Conservation (phyloP, 2,329 filamentous ascomycete genomes). For the Ceratocystis harringtonii region DNA sequence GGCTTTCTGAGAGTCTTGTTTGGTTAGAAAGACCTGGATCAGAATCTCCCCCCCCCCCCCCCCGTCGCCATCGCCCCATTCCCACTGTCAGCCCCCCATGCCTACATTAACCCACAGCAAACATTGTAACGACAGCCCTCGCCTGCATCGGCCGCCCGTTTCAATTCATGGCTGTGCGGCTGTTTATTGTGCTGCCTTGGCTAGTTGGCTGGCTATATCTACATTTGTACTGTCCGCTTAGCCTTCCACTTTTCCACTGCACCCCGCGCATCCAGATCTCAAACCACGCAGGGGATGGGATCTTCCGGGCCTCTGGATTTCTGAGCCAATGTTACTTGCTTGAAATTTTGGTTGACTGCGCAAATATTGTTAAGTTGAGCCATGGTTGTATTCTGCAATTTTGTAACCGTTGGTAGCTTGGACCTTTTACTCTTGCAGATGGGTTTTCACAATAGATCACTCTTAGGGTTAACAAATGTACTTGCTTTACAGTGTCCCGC, state of each 20-base stretch:
- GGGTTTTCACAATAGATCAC: not conserved
- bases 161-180: not conserved
- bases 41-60: not conserved
- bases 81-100: not conserved
- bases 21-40: not conserved
- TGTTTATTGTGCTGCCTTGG: not conserved
- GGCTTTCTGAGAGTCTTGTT: not conserved
- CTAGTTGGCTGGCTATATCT: not conserved
- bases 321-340: too few species aligned
- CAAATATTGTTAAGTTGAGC: too few species aligned
- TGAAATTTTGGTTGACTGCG: too few species aligned
- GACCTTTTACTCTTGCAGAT: too few species aligned
- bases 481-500: not conserved
- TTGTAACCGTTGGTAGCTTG: too few species aligned
- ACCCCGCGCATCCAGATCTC: too few species aligned
- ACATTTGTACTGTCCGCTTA: too few species aligned
- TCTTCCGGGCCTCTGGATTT: too few species aligned
- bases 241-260: too few species aligned
- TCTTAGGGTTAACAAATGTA: not conserved
- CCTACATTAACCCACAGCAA: not conserved
- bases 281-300: too few species aligned
- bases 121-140: not conserved
- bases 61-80: not conserved
- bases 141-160: not conserved
- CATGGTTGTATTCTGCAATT: too few species aligned